phyloP scores from a whole-genome alignment of 805 yeast genomes.

The Candida fluviatilis region DNA sequence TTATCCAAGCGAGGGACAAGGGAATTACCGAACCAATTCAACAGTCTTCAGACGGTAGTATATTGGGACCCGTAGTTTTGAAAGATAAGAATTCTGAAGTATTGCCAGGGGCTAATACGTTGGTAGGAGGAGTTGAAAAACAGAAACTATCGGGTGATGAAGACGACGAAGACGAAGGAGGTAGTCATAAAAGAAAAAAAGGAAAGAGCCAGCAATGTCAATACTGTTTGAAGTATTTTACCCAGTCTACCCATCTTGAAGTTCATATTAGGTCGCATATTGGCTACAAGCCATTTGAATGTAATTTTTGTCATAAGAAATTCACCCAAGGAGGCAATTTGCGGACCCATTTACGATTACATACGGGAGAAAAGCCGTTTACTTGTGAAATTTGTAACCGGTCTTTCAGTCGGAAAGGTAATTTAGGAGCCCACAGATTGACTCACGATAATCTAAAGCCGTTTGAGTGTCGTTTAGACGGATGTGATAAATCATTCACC shows the following conservation, averaged over 20 bases:
- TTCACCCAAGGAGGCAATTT: slow-evolving; percentile 91
- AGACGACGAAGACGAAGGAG: slow-evolving; percentile 16
- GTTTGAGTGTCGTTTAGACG: slow-evolving; percentile 72
- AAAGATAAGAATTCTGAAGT: slow-evolving; percentile 26
- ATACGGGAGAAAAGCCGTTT: slow-evolving; percentile 91
- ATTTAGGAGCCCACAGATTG: slow-evolving; percentile 79
- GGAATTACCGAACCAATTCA: slow-evolving; percentile 63
- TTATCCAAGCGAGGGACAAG: slow-evolving; percentile 82
- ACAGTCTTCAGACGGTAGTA: slow-evolving; percentile 67
- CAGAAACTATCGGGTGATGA: slow-evolving; percentile 30
- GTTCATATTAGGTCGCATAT: slow-evolving; percentile 86
- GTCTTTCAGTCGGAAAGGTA: slow-evolving; percentile 85
- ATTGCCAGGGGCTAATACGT: slow-evolving; percentile 53
- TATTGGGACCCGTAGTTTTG: slow-evolving; percentile 41
- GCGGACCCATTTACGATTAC: slow-evolving; percentile 78
- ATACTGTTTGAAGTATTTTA: slow-evolving; percentile 74
- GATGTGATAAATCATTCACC: slow-evolving; percentile 80
- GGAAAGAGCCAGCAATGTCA: slow-evolving; percentile 65
- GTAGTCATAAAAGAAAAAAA: slow-evolving; percentile 14
- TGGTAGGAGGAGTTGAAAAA: slow-evolving; percentile 80
- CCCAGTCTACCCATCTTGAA: slow-evolving; percentile 88
- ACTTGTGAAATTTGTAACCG: slow-evolving; percentile 73
- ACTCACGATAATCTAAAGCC: slow-evolving; percentile 82
- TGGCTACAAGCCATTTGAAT: slow-evolving; percentile 80
- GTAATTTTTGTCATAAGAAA: slow-evolving; percentile 72